Evolutionary conservation across 1,284 basidiomycete genomes (phyloP).

Genomic region (Marasmius oreades): DNA sequence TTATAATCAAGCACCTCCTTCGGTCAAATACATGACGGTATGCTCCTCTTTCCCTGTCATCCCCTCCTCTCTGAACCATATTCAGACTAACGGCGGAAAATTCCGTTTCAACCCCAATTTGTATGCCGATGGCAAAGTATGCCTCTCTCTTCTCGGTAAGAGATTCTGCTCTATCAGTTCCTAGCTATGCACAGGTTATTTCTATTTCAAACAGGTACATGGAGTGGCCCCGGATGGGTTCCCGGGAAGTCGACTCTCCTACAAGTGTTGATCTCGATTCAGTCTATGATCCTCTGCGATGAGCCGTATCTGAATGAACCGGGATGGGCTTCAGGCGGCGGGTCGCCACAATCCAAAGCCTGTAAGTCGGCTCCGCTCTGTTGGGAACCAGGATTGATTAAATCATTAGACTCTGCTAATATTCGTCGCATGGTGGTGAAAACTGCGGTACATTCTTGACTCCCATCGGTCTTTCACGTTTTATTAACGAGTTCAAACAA

Average conservation of each 20-base stretch:
- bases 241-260: slow-evolving; percentile 65
- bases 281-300: slow-evolving; percentile 89
- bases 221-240: slow-evolving; percentile 86
- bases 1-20: slow-evolving; percentile 80
- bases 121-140: slow-evolving; percentile 77
- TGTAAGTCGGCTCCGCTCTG: slow-evolving; percentile 43
- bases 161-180: not conserved
- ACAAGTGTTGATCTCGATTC: slow-evolving; percentile 87
- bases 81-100: slow-evolving; percentile 84
- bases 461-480: slow-evolving; percentile 2
- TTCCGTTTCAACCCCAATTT: slow-evolving; percentile 87
- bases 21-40: slow-evolving; percentile 88
- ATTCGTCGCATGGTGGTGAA: slow-evolving; percentile 84
- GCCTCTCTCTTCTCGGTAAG: slow-evolving; percentile 26
- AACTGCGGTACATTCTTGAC: slow-evolving; percentile 61
- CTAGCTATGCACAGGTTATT: not conserved
- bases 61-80: slow-evolving; percentile 2
- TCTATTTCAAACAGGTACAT: slow-evolving; percentile 85
- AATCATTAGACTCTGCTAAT: slow-evolving; percentile 71
- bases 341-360: slow-evolving; percentile 68
- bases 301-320: slow-evolving; percentile 91
- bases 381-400: slow-evolving; percentile 5
- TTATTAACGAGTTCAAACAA: slow-evolving; percentile 25
- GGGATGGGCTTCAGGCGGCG: slow-evolving; percentile 71
- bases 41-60: slow-evolving; percentile 20